Conservation (phyloP, 2,329 filamentous ascomycete species). For the Periconia sp. region DNA sequence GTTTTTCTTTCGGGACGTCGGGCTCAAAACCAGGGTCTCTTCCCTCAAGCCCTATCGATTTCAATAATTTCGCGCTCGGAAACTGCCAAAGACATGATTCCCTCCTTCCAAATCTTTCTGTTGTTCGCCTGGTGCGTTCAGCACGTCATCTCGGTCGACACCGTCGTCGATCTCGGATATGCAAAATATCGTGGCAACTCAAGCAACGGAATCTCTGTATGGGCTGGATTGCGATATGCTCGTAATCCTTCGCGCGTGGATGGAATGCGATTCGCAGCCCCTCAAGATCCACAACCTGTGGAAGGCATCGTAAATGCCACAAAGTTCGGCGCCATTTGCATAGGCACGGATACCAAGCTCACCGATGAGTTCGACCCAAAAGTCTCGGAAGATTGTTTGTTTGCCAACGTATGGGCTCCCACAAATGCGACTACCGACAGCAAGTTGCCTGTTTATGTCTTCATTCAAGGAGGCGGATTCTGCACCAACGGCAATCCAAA, state of each 20-base stretch:
- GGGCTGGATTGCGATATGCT: constrained; percentile 76
- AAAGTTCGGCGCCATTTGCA: constrained; percentile 38
- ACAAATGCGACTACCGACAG: constrained; percentile 34
- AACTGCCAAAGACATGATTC: constrained; percentile 13
- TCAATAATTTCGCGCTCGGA: not conserved
- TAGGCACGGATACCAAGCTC: constrained; percentile 27
- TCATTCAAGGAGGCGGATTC: constrained; percentile 46
- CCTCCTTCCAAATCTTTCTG: constrained; percentile 9
- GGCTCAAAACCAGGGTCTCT: not conserved
- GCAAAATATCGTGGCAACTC: constrained; percentile 64
- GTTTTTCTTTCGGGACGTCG: not conserved
- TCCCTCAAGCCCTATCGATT: not conserved
- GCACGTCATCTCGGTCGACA: constrained; percentile 35
- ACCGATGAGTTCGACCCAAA: constrained; percentile 27
- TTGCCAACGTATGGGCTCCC: constrained; percentile 43
- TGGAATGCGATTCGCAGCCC: constrained; percentile 62
- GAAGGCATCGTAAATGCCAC: constrained; percentile 54
- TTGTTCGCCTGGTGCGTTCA: constrained; percentile 25
- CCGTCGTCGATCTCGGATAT: constrained; percentile 65
- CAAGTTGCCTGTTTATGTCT: constrained; percentile 43
- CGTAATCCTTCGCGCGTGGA: constrained; percentile 32
- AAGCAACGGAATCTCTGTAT: constrained; percentile 64
- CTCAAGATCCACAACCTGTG: constrained; percentile 60
- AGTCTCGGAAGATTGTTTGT: constrained; percentile 44
- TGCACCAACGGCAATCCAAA: constrained; percentile 39